A percentile compares a stretch with the other conserved stretches of the same genome.
Conservation (phyloP, 768 basidiomycete genomes). For the Coprinopsis marcescibilis region DNA sequence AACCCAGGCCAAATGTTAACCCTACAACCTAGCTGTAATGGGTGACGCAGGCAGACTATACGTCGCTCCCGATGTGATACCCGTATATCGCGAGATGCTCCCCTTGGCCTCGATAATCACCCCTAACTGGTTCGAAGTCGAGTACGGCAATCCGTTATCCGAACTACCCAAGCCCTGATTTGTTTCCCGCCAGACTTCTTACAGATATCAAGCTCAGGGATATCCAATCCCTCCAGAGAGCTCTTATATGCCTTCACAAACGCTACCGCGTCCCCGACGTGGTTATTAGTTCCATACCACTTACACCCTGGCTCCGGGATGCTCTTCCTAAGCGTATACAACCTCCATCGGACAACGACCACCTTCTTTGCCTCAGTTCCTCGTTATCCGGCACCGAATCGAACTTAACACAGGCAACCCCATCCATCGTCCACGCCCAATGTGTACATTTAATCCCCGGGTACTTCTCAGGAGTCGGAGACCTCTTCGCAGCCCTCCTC, state of each 20-base stretch:
- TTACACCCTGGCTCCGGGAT: slow-evolving; percentile 53
- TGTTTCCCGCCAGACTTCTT: slow-evolving; percentile 49
- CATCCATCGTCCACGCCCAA: slow-evolving; percentile 56
- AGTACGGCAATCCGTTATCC: slow-evolving; percentile 48
- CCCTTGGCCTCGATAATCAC: slow-evolving; percentile 90
- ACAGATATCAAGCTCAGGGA: slow-evolving; percentile 70
- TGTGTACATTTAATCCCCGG: slow-evolving; percentile 76
- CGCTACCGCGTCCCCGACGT: slow-evolving; percentile 75
- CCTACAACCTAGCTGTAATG: slow-evolving; percentile 65
- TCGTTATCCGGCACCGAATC: slow-evolving; percentile 12
- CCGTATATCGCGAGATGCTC: slow-evolving; percentile 76
- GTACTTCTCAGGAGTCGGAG: slow-evolving; percentile 95
- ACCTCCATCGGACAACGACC: slow-evolving; percentile 36
- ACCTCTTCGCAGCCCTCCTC: slow-evolving; percentile 91
- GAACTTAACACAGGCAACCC: slow-evolving; percentile 7
- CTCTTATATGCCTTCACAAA: slow-evolving; percentile 72
- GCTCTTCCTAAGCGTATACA: slow-evolving; percentile 44
- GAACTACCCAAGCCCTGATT: slow-evolving; percentile 21
- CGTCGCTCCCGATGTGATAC: slow-evolving; percentile 81
- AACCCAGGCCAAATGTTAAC: not conserved
- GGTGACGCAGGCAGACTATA: slow-evolving; percentile 90
- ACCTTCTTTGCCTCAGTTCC: slow-evolving; percentile 48
- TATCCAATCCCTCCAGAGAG: slow-evolving; percentile 55
- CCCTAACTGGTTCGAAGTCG: slow-evolving; percentile 97
- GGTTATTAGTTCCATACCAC: slow-evolving; percentile 86